Conservation (phyloP, 345 rosid genomes). For the Aethionema arabicum region DNA sequence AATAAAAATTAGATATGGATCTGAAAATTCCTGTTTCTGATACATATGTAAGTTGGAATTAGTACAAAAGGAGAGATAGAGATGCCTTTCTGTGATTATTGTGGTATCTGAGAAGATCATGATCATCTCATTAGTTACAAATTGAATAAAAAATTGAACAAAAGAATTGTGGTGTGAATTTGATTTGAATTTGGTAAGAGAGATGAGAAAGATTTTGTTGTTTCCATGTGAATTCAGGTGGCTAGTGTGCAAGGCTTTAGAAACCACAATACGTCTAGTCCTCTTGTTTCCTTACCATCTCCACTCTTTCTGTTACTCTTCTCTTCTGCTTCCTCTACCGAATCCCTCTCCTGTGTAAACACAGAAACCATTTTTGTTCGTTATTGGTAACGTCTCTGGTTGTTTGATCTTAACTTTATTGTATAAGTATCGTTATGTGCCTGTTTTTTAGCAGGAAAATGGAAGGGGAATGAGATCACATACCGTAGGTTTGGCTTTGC, state of each 20-base stretch:
- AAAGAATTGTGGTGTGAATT: constrained; percentile 26
- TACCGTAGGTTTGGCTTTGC: constrained; percentile 65
- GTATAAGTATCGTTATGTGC: background rate
- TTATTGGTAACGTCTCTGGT: constrained; percentile 2
- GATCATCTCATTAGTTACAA: constrained; percentile 29
- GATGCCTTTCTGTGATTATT: constrained; percentile 9
- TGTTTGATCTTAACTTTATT: background rate
- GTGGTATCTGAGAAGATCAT: constrained; percentile 33
- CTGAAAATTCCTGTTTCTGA: constrained; percentile 10
- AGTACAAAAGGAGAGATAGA: background rate
- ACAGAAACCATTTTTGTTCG: background rate
- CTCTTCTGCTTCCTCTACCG: constrained; percentile 42
- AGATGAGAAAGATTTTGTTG: background rate
- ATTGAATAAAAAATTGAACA: constrained; percentile 4
- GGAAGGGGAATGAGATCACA: background rate
- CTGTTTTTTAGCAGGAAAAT: background rate
- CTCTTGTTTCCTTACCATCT: constrained; percentile 53
- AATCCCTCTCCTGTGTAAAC: constrained; percentile 50
- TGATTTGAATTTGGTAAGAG: constrained; percentile 9
- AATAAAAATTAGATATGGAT: constrained; percentile 26
- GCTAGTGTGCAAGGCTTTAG: constrained; percentile 84
- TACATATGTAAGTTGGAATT: constrained; percentile 18
- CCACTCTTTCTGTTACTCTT: constrained; percentile 34
- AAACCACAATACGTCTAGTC: constrained; percentile 84
- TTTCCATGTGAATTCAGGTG: constrained; percentile 9